Base-by-base conservation (phyloP, 768 basidiomycete species). In the Amanita molliuscula region DNA sequence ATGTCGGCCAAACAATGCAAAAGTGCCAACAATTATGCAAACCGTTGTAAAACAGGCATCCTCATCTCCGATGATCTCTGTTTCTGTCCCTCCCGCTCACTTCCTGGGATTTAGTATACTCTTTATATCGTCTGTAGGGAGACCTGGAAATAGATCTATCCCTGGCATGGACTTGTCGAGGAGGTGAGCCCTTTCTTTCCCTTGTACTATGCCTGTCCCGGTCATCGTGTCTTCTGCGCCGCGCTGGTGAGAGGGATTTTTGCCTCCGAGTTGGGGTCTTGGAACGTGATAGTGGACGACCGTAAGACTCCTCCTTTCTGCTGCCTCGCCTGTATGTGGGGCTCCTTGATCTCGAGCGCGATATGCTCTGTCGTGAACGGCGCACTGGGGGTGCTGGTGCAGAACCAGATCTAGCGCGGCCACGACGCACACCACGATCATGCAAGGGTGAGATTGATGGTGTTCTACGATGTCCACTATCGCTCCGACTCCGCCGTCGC, bases 391-490 rank as follows among this genome's bases (percentile, higher is more conserved):
- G 55, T 7, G 59, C 56, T 34, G 60, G 56, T 11, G 42, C 43
- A 13, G 48, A 50, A 4, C 20, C 38, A 31, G 29, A 20, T 15
- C 42, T 50, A 18, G 31, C 43, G 16, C 55, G 34, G 10, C 42
- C 18, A 4, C 57, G 52, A 15, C 58, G 51, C 7, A 60, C 58
- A 50, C 53, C 49, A n/a, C 61, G 50, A 40, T 51, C 51, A 26
- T 58, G 47, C 18, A 48, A 38, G 23, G 56, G 62, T n/a, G 58
- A 54, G 21, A 65, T 61, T 10, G 61, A 53, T 16, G 53, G 54
- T 9, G 60, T 53, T n/a, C 59, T 54, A 34, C 63, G 62, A 21
- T 62, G 62, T 15, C 57, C 57, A 20, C 63, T 56, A 29, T 58
- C 58, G 34, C 55, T 55, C 21, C 50, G 52, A 52, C 42, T 50